These are phyloP conservation scores for Colletotrichum sp. DNA, from an alignment of 2,329 filamentous ascomycete species.

Conservation along the genomic window DNA sequence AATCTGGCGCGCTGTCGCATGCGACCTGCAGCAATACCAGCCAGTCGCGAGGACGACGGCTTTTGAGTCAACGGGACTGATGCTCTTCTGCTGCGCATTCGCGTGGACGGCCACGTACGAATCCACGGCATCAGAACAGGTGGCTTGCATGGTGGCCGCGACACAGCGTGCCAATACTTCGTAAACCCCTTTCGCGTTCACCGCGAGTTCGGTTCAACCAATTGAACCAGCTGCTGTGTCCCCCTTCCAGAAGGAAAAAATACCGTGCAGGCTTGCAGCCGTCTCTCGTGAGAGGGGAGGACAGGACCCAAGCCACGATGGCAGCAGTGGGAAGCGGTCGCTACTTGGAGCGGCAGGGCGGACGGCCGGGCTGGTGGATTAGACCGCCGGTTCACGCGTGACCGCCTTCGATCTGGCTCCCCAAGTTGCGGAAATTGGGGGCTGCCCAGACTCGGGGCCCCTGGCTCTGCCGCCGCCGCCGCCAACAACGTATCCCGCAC, in stretches of 20 bases:
- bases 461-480: neutral
- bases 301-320: neutral
- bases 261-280: neutral
- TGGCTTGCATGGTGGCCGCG: conserved; percentile 4
- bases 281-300: conserved; percentile 11
- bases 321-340: neutral
- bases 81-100: neutral
- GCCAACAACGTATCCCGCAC: neutral
- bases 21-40: neutral
- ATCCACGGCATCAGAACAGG: conserved; percentile 14
- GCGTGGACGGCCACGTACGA: neutral
- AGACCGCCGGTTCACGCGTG: conserved; percentile 13
- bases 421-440: conserved; percentile 9
- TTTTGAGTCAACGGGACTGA: neutral
- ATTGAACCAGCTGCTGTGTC: neutral
- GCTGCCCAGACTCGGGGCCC: neutral
- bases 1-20: neutral
- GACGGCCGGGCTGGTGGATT: conserved; percentile 2
- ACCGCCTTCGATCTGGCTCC: neutral
- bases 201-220: neutral
- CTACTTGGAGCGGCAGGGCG: neutral
- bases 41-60: neutral
- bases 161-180: conserved; percentile 1
- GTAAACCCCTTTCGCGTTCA: conserved; percentile 1
- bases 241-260: neutral